Conservation (phyloP, 352 stramenopile species). For the Phytophthora pistaciae region DNA sequence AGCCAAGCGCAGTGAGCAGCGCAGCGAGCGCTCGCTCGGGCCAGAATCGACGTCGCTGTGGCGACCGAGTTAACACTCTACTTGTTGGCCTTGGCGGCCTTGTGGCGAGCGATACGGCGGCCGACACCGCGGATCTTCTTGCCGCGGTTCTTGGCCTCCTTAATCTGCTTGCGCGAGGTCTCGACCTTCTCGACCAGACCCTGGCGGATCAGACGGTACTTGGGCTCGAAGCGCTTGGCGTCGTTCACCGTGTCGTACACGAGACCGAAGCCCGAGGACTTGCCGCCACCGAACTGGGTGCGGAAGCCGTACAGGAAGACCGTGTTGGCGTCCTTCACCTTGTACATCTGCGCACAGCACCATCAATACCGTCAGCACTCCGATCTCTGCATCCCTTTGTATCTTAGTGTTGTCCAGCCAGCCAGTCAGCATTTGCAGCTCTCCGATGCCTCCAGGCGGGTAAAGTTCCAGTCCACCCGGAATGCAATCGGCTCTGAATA, state of each 20-base stretch:
- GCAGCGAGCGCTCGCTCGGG: conserved; percentile 22
- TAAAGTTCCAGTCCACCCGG: background rate
- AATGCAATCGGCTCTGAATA: conserved; percentile 15
- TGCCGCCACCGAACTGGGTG: conserved; percentile 98
- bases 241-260: conserved; percentile 99
- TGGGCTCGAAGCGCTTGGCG: conserved; percentile 99
- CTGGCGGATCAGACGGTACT: conserved; percentile 96
- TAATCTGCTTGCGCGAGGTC: conserved; percentile 99
- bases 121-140: conserved; percentile 99
- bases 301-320: conserved; percentile 98
- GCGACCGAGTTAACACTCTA: conserved; percentile 64
- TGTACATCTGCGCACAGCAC: conserved; percentile 89
- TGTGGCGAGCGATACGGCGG: conserved; percentile 98
- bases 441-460: background rate
- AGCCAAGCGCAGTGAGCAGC: conserved; percentile 33
- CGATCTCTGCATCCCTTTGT: background rate
- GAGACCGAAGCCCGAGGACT: conserved; percentile 98
- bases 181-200: conserved; percentile 95
- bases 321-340: conserved; percentile 96
- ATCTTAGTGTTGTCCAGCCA: conserved; percentile 3
- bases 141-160: conserved; percentile 99
- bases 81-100: conserved; percentile 98
- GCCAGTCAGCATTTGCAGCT: conserved; percentile 15
- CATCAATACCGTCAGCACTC: conserved; percentile 25
- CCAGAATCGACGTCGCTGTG: conserved; percentile 34